Evolutionary conservation across 2,329 filamentous ascomycete genomes (phyloP).

Genomic region (Endothia cerciana): DNA sequence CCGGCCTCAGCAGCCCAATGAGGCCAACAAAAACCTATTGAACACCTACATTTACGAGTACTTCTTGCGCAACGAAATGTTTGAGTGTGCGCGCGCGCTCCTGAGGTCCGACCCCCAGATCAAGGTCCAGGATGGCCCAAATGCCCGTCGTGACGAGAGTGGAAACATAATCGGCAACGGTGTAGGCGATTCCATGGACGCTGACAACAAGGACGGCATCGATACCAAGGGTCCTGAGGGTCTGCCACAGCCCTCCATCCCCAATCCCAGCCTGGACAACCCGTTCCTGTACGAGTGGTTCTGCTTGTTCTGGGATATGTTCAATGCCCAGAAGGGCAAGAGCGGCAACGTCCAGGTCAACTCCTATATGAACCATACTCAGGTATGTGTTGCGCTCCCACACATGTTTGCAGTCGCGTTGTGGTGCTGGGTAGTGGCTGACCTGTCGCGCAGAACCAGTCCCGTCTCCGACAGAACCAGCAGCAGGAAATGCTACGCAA

Average conservation of each 20-base stretch:
- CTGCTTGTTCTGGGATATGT: constrained; percentile 96
- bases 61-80: constrained; percentile 84
- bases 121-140: constrained; percentile 73
- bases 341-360: constrained; percentile 65
- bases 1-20: constrained; percentile 46
- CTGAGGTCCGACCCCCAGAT: constrained; percentile 68
- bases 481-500: constrained; percentile 78
- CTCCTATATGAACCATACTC: constrained; percentile 80
- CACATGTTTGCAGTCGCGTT: constrained; percentile 19
- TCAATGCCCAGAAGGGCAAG: constrained; percentile 77
- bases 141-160: constrained; percentile 68
- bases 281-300: constrained; percentile 98
- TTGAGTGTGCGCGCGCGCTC: constrained; percentile 78
- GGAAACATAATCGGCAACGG: constrained; percentile 70
- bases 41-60: constrained; percentile 94
- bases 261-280: constrained; percentile 66
- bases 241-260: constrained; percentile 74
- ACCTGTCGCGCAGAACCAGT: constrained; percentile 57
- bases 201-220: constrained; percentile 78
- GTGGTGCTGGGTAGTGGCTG: constrained; percentile 33
- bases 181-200: constrained; percentile 75
- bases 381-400: constrained; percentile 63
- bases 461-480: constrained; percentile 73
- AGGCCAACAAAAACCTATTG: constrained; percentile 60
- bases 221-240: constrained; percentile 77